Conservation (phyloP, 345 rosid genomes). For the Linum usitatissimum region DNA sequence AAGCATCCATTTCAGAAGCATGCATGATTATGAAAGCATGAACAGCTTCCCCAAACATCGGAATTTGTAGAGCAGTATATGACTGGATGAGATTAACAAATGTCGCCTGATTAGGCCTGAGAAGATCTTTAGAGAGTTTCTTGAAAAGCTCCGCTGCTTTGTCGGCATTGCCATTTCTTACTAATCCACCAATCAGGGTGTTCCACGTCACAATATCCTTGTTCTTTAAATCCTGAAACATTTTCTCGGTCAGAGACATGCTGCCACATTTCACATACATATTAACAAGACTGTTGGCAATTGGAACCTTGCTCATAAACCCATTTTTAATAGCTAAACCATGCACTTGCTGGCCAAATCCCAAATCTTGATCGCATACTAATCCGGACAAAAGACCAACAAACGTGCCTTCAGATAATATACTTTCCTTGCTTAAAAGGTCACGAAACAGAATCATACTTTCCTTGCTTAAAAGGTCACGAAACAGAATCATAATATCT, state of each 20-base stretch:
- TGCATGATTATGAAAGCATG: slow-evolving; percentile 46
- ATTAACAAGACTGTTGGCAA: slow-evolving; percentile 47
- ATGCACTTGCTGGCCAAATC: slow-evolving; percentile 47
- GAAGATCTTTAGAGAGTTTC: slow-evolving; percentile 31
- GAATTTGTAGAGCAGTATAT: slow-evolving; percentile 28
- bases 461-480: slow-evolving; percentile 33
- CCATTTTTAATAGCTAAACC: slow-evolving; percentile 48
- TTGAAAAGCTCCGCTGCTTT: slow-evolving; percentile 38
- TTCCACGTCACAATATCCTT: slow-evolving; percentile 73
- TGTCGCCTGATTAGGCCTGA: slow-evolving; percentile 42
- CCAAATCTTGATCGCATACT: slow-evolving; percentile 33
- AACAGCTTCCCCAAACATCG: slow-evolving; percentile 36
- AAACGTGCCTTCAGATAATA: slow-evolving; percentile 47
- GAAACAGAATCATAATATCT: slow-evolving; percentile 38
- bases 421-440: slow-evolving; percentile 24
- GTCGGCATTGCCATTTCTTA: slow-evolving; percentile 30
- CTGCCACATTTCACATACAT: slow-evolving; percentile 49
- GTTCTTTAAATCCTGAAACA: slow-evolving; percentile 29
- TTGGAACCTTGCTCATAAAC: slow-evolving; percentile 22
- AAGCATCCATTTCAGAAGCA: slow-evolving; percentile 36
- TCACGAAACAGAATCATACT: slow-evolving; percentile 40
- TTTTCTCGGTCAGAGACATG: slow-evolving; percentile 30
- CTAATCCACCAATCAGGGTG: slow-evolving; percentile 43
- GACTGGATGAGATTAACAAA: slow-evolving; percentile 40
- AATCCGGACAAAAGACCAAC: slow-evolving; percentile 51